A percentile compares a stretch with the other conserved stretches of the same genome.
These are phyloP conservation scores for Fusarium tricinctum DNA, from an alignment of 2,329 filamentous ascomycete species.

Conservation along the genomic window DNA sequence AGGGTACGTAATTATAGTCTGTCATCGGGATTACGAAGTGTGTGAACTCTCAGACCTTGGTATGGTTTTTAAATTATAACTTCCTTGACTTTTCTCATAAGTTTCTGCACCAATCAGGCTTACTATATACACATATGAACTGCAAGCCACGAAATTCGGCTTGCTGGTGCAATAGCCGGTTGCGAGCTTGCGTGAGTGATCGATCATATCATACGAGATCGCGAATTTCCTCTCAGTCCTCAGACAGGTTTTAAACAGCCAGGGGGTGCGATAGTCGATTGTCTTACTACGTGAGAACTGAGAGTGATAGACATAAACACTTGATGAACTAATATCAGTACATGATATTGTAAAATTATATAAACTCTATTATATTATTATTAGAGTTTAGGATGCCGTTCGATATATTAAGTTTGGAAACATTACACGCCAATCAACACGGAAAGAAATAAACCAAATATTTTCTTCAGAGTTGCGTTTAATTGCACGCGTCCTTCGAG, in stretches of 20 bases:
- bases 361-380: neutral
- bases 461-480: no score
- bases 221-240: constrained; percentile 7
- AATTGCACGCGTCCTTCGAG: no score
- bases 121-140: neutral
- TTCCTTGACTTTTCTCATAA: neutral
- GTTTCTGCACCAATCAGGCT: neutral
- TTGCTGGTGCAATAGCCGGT: neutral
- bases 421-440: no score
- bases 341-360: neutral
- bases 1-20: neutral
- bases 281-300: neutral
- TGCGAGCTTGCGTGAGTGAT: neutral
- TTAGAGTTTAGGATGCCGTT: neutral
- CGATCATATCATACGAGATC: constrained; percentile 14
- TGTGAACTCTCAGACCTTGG: neutral
- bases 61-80: neutral
- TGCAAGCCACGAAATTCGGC: no score
- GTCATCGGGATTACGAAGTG: neutral
- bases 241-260: neutral
- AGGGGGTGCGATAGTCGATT: neutral
- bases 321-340: neutral
- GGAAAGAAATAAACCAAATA: no score
- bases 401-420: neutral
- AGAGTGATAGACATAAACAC: neutral